Evolutionary conservation across 176 grass and related monocot species (phyloP), one percentile per base, ranked within the genome.

Genomic region (Puya raimondii): DNA sequence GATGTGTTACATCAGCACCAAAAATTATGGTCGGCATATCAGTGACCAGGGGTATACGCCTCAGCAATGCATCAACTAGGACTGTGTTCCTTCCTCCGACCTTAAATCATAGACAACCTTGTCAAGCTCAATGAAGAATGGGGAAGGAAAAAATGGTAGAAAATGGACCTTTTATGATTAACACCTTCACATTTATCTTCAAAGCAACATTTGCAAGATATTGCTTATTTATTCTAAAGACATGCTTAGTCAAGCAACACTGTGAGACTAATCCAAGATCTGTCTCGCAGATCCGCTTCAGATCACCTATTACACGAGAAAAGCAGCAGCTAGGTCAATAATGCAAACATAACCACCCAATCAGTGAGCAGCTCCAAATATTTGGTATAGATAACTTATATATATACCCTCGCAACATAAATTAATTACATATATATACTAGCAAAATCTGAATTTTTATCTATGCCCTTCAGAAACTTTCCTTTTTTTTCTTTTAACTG

Each of bases 161-260:
- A 3, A 64, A 51, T 15, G 49, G 16, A n/a, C 48, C 12, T 29
- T 72, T 17, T 22, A 33, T 20, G 51, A 29, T 23, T 58, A 72
- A 53, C 20, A 91, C 92, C 92, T 96, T 96, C n/a, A 96, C 92
- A 78, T 96, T 96, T 84, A 96, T 96, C 76, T 96, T 96, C 27
- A 96, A 75, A 61, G 92, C 78, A 67, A 96, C 85, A 78, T 96
- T 96, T 77, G 92, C 92, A 4, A 96, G 80, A 42, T 91, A 89
- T 27, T 96, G 92, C 53, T 78, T 91, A 59, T 71, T 89, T 79
- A 83, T 91, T 57, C 70, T 91, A 48, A 87, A 87, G 50, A 96
- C 88, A 64, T 96, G 92, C 80, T 96, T 96, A 0, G 85, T 88
- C 9, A 83, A 77, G 78, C 83, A 87, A 57, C 92, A 96, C 22